Percentiles rank a stretch among this genome's conserved stretches.
Evolutionary conservation across 1,284 basidiomycete genomes (phyloP).

Genomic region (Mrakiaceae sp.): DNA sequence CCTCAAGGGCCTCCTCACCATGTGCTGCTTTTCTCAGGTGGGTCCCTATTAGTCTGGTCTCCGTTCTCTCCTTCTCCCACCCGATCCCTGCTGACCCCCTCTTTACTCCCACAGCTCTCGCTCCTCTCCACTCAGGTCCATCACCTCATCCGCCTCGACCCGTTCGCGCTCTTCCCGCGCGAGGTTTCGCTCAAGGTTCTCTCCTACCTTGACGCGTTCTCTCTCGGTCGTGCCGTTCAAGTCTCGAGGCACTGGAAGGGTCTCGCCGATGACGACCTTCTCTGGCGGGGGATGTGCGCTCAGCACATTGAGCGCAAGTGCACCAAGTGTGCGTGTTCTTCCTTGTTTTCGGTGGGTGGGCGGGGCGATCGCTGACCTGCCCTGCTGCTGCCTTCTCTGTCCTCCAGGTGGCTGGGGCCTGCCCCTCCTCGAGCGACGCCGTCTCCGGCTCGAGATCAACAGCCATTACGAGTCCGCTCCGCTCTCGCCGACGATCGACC

Average conservation of each 20-base stretch:
- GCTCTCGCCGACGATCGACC: conserved; percentile 14
- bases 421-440: conserved; percentile 60
- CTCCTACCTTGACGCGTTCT: conserved; percentile 85
- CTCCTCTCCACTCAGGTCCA: conserved; percentile 85
- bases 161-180: conserved; percentile 79
- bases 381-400: background rate
- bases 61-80: background rate
- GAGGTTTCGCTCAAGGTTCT: conserved; percentile 86
- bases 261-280: conserved; percentile 88
- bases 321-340: conserved; percentile 53
- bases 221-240: conserved; percentile 89
- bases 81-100: background rate
- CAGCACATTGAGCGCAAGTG: conserved; percentile 98
- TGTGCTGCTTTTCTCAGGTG: conserved; percentile 78
- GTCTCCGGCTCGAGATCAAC: conserved; percentile 35
- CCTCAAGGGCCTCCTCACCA: conserved; percentile 93
- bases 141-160: conserved; percentile 89
- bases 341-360: too few species aligned
- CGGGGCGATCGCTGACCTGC: too few species aligned
- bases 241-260: conserved; percentile 76
- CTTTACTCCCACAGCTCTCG: conserved; percentile 44
- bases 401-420: conserved; percentile 74
- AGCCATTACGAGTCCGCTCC: conserved; percentile 12
- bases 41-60: conserved; percentile 16
- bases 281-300: conserved; percentile 95